Evolutionary conservation across 2,329 filamentous ascomycete species (phyloP).

Genomic region (Fusarium sp.): DNA sequence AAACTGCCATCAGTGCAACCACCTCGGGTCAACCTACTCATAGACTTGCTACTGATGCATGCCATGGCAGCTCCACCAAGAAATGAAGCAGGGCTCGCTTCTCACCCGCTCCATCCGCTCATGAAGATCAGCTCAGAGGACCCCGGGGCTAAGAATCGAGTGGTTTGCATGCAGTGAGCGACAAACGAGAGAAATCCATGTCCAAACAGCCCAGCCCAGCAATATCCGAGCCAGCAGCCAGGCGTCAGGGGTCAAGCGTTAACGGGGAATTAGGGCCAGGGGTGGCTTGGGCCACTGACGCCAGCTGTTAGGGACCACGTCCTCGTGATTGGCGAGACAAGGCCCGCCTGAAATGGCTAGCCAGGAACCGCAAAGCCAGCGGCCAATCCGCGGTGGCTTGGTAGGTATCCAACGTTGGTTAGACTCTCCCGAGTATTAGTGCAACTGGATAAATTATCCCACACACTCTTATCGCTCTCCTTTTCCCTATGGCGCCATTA

Average conservation of each 20-base stretch:
- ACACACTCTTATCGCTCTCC: conserved; percentile 20
- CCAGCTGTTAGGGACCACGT: conserved; percentile 42
- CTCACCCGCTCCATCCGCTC: conserved; percentile 18
- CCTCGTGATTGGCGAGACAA: conserved; percentile 33
- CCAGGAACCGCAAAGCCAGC: conserved; percentile 42
- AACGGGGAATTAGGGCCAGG: conserved; percentile 10
- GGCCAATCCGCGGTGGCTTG: conserved; percentile 32
- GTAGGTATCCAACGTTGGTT: conserved; percentile 22
- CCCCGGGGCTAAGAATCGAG: conserved; percentile 18
- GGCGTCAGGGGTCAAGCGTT: conserved; percentile 21
- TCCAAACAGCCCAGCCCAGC: neutral
- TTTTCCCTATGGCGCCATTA: conserved; percentile 13
- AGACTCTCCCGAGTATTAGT: conserved; percentile 9
- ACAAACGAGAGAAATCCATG: conserved; percentile 13
- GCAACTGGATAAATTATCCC: conserved; percentile 35
- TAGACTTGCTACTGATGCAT: neutral
- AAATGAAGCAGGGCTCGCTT: conserved; percentile 22
- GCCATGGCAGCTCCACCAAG: neutral
- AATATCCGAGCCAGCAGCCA: neutral
- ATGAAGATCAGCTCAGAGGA: conserved; percentile 45
- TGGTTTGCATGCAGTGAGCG: conserved; percentile 12
- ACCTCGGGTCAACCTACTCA: conserved; percentile 4
- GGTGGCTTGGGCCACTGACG: conserved; percentile 30
- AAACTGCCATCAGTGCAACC: conserved; percentile 28
- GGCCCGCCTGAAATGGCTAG: conserved; percentile 36